Conservation (phyloP, 2,329 filamentous ascomycete species). For the Xylariaceae sp. region DNA sequence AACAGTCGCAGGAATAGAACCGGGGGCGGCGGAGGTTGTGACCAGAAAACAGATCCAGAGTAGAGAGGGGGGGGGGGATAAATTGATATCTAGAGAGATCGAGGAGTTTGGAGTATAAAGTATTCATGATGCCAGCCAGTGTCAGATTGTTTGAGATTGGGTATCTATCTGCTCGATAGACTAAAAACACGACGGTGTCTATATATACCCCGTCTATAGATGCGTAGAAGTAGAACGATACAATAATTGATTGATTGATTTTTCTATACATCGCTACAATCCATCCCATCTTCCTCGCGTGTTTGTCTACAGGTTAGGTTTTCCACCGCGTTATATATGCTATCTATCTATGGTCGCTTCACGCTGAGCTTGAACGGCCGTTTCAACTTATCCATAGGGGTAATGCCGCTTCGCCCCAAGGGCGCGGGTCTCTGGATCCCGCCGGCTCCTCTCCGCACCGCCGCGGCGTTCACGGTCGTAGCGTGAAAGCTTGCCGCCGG, state of each 20-base stretch:
- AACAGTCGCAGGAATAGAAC: no score
- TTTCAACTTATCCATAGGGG: slow-evolving; percentile 53
- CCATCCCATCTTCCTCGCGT: not conserved
- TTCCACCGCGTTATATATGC: slow-evolving; percentile 7
- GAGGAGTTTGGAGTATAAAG: slow-evolving; percentile 11
- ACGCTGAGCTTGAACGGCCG: slow-evolving; percentile 63
- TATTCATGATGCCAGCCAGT: slow-evolving; percentile 2
- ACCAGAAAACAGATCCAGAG: not conserved
- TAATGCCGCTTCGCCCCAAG: slow-evolving; percentile 46
- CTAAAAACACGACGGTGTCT: not conserved
- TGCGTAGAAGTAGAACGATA: not conserved
- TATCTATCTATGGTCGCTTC: slow-evolving; percentile 45
- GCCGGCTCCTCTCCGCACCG: slow-evolving; percentile 36
- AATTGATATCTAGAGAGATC: slow-evolving; percentile 10
- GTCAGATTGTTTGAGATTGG: slow-evolving; percentile 4
- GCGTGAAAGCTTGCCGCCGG: slow-evolving; percentile 53
- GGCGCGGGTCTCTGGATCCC: slow-evolving; percentile 48
- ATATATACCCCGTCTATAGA: not conserved
- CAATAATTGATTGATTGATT: not conserved
- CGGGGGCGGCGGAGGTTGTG: no score
- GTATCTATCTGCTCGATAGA: slow-evolving; percentile 11
- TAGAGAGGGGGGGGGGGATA: slow-evolving; percentile 2
- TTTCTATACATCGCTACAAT: not conserved
- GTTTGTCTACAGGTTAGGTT: not conserved
- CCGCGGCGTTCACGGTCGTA: slow-evolving; percentile 50